Conservation (phyloP, 441 rosid genomes). For the Eruca vesicaria region DNA sequence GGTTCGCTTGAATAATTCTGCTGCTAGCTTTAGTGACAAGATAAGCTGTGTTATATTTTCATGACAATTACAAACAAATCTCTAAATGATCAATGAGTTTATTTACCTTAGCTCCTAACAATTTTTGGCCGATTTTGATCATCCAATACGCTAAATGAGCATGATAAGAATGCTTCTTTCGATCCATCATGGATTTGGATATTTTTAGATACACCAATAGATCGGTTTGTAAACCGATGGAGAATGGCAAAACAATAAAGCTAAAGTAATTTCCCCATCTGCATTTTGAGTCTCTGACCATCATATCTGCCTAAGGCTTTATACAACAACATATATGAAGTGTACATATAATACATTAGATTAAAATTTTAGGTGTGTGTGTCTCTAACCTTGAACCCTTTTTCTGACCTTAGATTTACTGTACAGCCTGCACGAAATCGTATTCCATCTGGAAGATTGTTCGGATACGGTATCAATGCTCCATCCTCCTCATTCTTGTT, state of each 20-base stretch:
- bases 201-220: slow-evolving; percentile 49
- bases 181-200: slow-evolving; percentile 53
- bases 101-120: slow-evolving; percentile 42
- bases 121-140: slow-evolving; percentile 27
- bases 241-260: slow-evolving; percentile 54
- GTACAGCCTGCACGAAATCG: slow-evolving; percentile 56
- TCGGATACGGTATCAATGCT: slow-evolving; percentile 11
- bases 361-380: not conserved
- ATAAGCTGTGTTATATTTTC: not conserved
- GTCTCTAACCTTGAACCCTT: slow-evolving; percentile 57
- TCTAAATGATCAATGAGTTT: not conserved
- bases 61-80: not conserved
- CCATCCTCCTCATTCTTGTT: slow-evolving; percentile 15
- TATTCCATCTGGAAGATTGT: slow-evolving; percentile 33
- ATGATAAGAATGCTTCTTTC: slow-evolving; percentile 63
- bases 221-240: slow-evolving; percentile 41
- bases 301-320: slow-evolving; percentile 62
- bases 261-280: slow-evolving; percentile 74
- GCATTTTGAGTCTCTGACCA: slow-evolving; percentile 44
- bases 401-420: slow-evolving; percentile 50
- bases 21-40: not conserved
- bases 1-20: slow-evolving; percentile 34
- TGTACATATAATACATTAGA: not conserved
- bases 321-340: not conserved
- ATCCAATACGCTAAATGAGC: slow-evolving; percentile 34